Evolutionary conservation across 768 basidiomycete genomes (phyloP).

Genomic region (Pholiota microspora): DNA sequence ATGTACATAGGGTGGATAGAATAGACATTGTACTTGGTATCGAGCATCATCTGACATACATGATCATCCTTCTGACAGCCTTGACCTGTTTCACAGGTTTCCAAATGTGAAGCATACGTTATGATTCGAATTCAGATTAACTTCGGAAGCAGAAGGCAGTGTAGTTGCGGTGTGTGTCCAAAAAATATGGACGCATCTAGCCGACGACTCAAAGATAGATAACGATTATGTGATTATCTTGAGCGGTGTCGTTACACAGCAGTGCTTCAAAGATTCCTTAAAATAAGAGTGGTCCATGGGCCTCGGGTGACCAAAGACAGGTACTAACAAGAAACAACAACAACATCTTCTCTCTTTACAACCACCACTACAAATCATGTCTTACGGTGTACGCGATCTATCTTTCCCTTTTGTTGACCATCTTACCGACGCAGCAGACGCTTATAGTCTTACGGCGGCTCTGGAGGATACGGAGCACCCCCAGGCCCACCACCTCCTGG

Average conservation of each 20-base stretch:
- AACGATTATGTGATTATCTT: not conserved
- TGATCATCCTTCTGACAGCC: too few species aligned
- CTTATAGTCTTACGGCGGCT: slow-evolving; percentile 6
- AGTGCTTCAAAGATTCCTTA: not conserved
- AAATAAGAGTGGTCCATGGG: not conserved
- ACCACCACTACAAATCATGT: slow-evolving; percentile 20
- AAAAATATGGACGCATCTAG: not conserved
- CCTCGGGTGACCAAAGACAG: not conserved
- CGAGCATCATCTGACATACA: not conserved
- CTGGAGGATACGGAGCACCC: slow-evolving; percentile 12
- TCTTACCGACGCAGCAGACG: not conserved
- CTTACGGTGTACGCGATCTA: slow-evolving; percentile 29
- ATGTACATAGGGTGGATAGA: too few species aligned
- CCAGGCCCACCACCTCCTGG: slow-evolving; percentile 9
- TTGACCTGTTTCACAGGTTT: too few species aligned
- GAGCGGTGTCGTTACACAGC: not conserved
- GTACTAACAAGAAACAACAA: not conserved
- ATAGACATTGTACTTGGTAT: too few species aligned
- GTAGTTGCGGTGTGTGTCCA: too few species aligned
- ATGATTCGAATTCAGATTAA: too few species aligned
- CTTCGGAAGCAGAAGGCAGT: not conserved
- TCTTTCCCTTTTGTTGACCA: not conserved
- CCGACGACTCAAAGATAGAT: not conserved
- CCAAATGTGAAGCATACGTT: too few species aligned
- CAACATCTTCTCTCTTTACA: slow-evolving; percentile 4